Evolutionary conservation across 2,329 filamentous ascomycete genomes (phyloP).

Genomic region (Penicillium hordei): DNA sequence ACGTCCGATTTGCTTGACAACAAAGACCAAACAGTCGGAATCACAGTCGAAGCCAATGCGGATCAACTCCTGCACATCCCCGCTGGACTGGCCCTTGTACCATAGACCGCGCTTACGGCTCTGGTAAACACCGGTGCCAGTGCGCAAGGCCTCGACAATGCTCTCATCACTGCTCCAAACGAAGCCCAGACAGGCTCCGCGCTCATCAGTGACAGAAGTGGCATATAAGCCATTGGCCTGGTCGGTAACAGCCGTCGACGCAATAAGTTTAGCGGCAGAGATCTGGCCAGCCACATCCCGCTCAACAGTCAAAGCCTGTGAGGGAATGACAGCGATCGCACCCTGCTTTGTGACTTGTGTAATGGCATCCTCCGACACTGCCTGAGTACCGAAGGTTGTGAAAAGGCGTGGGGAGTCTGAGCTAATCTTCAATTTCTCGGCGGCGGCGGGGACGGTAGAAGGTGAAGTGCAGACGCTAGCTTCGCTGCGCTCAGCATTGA

Average conservation of each 20-base stretch:
- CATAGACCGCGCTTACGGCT: constrained; percentile 93
- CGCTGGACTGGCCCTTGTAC: constrained; percentile 94
- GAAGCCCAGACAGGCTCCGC: constrained; percentile 78
- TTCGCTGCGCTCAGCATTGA: constrained; percentile 38
- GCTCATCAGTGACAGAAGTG: constrained; percentile 87
- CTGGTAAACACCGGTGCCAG: constrained; percentile 84
- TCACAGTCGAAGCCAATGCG: constrained; percentile 88
- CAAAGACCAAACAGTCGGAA: constrained; percentile 85
- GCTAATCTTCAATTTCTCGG: constrained; percentile 40
- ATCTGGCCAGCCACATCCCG: constrained; percentile 60
- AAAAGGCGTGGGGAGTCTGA: constrained; percentile 44
- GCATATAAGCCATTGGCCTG: constrained; percentile 79
- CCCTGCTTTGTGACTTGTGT: constrained; percentile 49
- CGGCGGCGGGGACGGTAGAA: constrained; percentile 40
- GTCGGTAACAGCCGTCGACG: constrained; percentile 76
- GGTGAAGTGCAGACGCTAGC: constrained; percentile 37
- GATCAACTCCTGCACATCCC: constrained; percentile 87
- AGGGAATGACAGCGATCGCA: constrained; percentile 73
- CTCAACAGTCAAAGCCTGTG: constrained; percentile 67
- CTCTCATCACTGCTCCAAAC: constrained; percentile 95
- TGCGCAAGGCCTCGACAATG: constrained; percentile 79
- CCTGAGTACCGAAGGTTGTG: constrained; percentile 35
- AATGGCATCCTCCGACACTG: constrained; percentile 49
- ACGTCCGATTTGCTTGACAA: constrained; percentile 83
- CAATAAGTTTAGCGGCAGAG: constrained; percentile 68